Conservation (phyloP, 345 rosid genomes). For the Chamaenerion angustifolium region DNA sequence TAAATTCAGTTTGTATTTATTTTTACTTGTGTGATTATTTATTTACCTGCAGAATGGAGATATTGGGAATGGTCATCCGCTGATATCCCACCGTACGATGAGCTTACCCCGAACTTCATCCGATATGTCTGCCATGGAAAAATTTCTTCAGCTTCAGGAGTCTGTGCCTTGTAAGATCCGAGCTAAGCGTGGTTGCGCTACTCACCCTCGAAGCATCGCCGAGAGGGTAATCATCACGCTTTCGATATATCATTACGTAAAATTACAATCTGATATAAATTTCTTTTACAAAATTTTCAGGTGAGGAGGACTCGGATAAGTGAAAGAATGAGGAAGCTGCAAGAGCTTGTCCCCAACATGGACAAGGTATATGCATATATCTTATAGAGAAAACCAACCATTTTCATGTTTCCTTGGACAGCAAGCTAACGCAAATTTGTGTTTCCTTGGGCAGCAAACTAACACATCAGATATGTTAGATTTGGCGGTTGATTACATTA, state of each 20-base stretch:
- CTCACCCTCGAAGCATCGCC: conserved; percentile 98
- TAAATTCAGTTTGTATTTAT: neutral
- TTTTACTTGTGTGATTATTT: neutral
- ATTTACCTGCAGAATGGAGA: conserved; percentile 28
- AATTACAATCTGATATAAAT: too few relatives aligned
- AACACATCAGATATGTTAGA: conserved; percentile 95
- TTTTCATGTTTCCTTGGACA: neutral
- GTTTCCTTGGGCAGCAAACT: conserved; percentile 57
- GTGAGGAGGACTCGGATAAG: conserved; percentile 93
- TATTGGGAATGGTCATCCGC: conserved; percentile 18
- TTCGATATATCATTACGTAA: too few relatives aligned
- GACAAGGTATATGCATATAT: conserved; percentile 64
- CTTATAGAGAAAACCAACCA: neutral
- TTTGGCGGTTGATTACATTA: conserved; percentile 92
- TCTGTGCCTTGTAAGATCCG: conserved; percentile 87
- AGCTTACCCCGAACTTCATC: conserved; percentile 44
- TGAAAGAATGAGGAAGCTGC: conserved; percentile 90
- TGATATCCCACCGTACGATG: conserved; percentile 28
- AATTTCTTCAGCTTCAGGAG: conserved; percentile 59
- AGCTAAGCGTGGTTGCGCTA: conserved; percentile 98
- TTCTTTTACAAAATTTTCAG: conserved; percentile 19
- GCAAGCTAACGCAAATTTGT: neutral
- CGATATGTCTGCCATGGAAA: conserved; percentile 56
- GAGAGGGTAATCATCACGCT: conserved; percentile 48
- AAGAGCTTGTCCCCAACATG: conserved; percentile 95